Percentiles rank a stretch among this genome's conserved stretches.
These are phyloP conservation scores for Mycena galopus DNA, from an alignment of 768 basidiomycete genomes.

Conservation along the genomic window DNA sequence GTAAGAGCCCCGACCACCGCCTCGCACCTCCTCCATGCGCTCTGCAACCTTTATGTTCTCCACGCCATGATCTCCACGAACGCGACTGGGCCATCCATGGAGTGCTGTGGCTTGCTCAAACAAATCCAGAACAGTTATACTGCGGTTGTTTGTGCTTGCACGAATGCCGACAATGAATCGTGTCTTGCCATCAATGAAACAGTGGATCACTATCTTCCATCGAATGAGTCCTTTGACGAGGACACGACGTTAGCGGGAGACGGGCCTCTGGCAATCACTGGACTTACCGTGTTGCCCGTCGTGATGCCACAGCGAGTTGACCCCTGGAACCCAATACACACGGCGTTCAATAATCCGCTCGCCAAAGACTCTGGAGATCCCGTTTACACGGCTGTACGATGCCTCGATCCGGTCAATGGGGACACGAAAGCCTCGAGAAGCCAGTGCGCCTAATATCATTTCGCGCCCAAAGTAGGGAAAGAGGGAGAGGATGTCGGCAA, in stretches of 20 bases:
- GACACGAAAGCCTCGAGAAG: constrained; percentile 33
- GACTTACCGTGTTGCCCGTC: constrained; percentile 38
- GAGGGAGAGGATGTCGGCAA: background rate
- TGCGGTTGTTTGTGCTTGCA: constrained; percentile 54
- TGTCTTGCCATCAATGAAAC: constrained; percentile 51
- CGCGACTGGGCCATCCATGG: constrained; percentile 47
- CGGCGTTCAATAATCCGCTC: background rate
- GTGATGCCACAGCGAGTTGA: constrained; percentile 39
- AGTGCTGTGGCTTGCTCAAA: constrained; percentile 40
- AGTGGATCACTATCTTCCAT: constrained; percentile 51
- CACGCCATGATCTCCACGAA: constrained; percentile 55
- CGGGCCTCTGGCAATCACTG: background rate
- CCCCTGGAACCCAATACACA: constrained; percentile 35
- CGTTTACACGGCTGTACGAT: background rate
- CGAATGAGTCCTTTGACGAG: constrained; percentile 46
- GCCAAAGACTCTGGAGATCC: background rate
- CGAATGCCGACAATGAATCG: constrained; percentile 46
- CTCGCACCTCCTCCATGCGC: constrained; percentile 42
- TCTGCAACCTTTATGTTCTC: constrained; percentile 53
- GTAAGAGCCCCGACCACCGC: constrained; percentile 46
- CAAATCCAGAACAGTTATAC: constrained; percentile 49
- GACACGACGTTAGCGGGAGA: background rate
- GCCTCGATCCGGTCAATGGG: constrained; percentile 15
- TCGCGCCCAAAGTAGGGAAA: constrained; percentile 9
- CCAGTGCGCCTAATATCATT: constrained; percentile 35